Base-by-base conservation (phyloP, 495 filamentous ascomycete genomes). In the Trichoderma reesei region DNA sequence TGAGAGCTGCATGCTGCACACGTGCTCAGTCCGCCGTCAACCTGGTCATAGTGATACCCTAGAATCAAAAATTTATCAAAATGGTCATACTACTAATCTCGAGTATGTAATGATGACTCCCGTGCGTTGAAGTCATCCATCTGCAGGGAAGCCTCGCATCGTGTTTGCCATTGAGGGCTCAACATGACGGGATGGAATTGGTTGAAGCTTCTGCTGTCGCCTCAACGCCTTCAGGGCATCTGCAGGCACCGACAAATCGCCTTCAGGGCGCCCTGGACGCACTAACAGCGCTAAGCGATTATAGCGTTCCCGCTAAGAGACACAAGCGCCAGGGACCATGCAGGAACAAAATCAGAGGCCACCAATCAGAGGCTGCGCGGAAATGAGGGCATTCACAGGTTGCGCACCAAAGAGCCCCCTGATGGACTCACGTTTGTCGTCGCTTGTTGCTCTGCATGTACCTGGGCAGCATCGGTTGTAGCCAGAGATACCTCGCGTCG, bases 291-390 rank as follows among this genome's bases (percentile, higher is more conserved):
- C 14, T 48, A n/a, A n/a, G n/a, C n/a, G n/a, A n/a, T n/a, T n/a
- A 10, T 14, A 31, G 18, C 14, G 31, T 56, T 46, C 16, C 51
- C 51, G 31, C 51, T 56, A 56, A 56, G 34, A 14, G 13, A 10
- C 20, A 9, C 51, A 56, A 56, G 51, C 34, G 51, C 51, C 51
- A 56, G 51, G 51, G 20, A 56, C 51, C 51, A 56, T 56, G 51
- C 51, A 56, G 51, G 51, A 56, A 56, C 51, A 31, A 26, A 56
- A 9, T 3, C 26, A 34, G 26, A 13, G 20, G 8, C 51, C 20
- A 7, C 51, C 51, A 56, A 56, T 56, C 51, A 56, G 51, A 20
- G 5, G 20, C 51, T 26, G 1, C 20, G 20, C 9, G 51, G 51
- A 56, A 56, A 56, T 56, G 51, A 56, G 14, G 10, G 31, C 20